Percentiles rank a stretch among this genome's conserved stretches.
Evolutionary conservation across 257 asterid genomes (phyloP).

Genomic region (Ilex asprella): DNA sequence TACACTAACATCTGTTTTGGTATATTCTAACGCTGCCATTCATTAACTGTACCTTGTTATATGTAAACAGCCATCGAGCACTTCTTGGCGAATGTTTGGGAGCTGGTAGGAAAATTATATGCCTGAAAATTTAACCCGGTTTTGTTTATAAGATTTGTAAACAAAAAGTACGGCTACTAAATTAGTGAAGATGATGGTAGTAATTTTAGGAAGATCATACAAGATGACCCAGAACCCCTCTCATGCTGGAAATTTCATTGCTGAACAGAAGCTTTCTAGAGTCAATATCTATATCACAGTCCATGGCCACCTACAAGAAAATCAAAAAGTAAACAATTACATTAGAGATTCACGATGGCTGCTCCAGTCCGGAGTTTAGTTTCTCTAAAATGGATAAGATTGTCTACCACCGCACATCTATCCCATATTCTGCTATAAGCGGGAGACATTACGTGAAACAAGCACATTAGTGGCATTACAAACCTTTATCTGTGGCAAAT

Average conservation of each 20-base stretch:
- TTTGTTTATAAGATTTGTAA: not conserved
- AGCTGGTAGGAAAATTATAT: conserved; percentile 38
- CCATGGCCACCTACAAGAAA: conserved; percentile 45
- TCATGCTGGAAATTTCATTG: conserved; percentile 22
- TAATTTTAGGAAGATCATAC: conserved; percentile 12
- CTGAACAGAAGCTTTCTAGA: conserved; percentile 23
- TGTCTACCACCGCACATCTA: no score
- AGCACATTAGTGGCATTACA: not conserved
- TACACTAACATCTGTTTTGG: no score
- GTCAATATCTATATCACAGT: conserved; percentile 43
- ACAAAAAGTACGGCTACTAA: no score
- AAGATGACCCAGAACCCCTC: conserved; percentile 24
- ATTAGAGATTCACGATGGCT: no score
- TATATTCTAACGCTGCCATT: no score
- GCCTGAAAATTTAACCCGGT: conserved; percentile 25
- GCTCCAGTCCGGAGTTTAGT: no score
- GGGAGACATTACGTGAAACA: no score
- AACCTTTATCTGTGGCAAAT: conserved; percentile 44
- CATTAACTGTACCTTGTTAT: conserved; percentile 8
- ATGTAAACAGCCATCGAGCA: conserved; percentile 45
- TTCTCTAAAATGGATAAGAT: no score
- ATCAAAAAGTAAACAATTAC: not conserved
- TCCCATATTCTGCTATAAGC: no score
- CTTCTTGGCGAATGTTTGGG: conserved; percentile 44
- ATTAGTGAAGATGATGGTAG: no score